Evolutionary conservation across 345 rosid species (phyloP), one percentile per base, ranked within the genome.

Genomic region (Pseudoturritis turrita): DNA sequence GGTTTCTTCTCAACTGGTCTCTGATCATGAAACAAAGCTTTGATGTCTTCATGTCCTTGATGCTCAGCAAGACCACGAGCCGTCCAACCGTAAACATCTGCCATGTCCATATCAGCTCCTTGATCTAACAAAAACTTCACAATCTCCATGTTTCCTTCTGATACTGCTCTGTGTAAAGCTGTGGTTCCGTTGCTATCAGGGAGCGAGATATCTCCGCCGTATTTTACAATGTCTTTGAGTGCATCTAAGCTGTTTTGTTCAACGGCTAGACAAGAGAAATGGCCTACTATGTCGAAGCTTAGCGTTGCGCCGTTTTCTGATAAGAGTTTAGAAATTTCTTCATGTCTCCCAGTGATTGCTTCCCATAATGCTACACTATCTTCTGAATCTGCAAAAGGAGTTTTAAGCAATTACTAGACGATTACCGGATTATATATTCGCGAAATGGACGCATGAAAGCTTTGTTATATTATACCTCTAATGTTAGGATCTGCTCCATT

Each of bases 331-430:
- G 79, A 61, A 53, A 83, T 83, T 4, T 77, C 51, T 70, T 86
- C 73, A 57, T 90, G 94, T 58, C 80, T 77, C 51, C 89, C 96
- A 40, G 49, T 22, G 41, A 93, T 74, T 49, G 98, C 94, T 65
- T 90, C 97, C 97, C 96, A 93, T 44, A 93, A 65, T 5, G 98
- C 87, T 26, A 93, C 85, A 56, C 52, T 88, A 22, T 97, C 94
- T 81, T 90, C 93, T 2, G 83, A 74, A 75, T 93, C 98, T 93
- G 85, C 31, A 43, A 15, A 22, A 47, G 31, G 36, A 33, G 2
- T 23, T 72, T 14, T 10, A 33, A 22, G 15, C 12, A 41, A 14
- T 63, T 45, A 73, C 29, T 17, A 39, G 29, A 54, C 7, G 37
- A 33, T 22, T 19, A 33, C 10, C 7, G 25, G 15, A 52, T 35